Base-by-base conservation (phyloP, 352 stramenopile species). In the Globisporangium perplexum region DNA sequence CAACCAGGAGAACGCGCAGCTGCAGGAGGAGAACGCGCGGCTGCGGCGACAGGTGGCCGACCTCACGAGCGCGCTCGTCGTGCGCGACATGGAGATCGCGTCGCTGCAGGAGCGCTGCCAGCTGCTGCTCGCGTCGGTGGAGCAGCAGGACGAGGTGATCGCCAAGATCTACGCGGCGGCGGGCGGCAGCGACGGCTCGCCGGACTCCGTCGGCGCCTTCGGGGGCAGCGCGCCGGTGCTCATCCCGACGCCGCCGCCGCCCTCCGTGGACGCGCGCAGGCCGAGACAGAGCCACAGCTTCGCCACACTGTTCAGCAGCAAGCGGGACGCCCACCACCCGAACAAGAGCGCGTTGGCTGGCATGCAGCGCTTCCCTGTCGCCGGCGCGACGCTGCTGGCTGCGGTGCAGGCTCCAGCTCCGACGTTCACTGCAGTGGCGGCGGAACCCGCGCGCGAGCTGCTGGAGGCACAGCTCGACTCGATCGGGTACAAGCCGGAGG, bases 71-170 rank as follows among this genome's bases (percentile, higher is more conserved):
- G 78, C 82, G 20, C 60, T 94, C 23, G 71, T 89, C 41, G 82
- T 75, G 30, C 60, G 82, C 14, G 84, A 94, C 53, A 72, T 91
- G 62, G 81, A 94, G 66, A 76, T 94, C 23, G 63, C 63, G 43
- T 54, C 67, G 24, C 58, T 94, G 33, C 68, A 70, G 0, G 84
- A 90, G 48, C 77, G 81, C 47, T 91, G 81, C 41, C 63, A 82
- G 46, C 69, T 78, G 35, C 65, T 94, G 1, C 60, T 72, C 12
- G 62, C 64, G 26, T 74, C 81, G 10, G 71, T 92, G 30, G 77
- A 88, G 47, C 73, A 90, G 57, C 81, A 91, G 59, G 82, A 92
- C 59, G 73, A 79, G 45, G 77, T 83, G 14, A 87, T 92, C 38
- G 80, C 79, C 24, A 84, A 88, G 57, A 90, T 92, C 59, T 92